Evolutionary conservation across 2,329 filamentous ascomycete species (phyloP), one percentile per base, ranked within the genome.

Genomic region (Scedosporium apiospermum): DNA sequence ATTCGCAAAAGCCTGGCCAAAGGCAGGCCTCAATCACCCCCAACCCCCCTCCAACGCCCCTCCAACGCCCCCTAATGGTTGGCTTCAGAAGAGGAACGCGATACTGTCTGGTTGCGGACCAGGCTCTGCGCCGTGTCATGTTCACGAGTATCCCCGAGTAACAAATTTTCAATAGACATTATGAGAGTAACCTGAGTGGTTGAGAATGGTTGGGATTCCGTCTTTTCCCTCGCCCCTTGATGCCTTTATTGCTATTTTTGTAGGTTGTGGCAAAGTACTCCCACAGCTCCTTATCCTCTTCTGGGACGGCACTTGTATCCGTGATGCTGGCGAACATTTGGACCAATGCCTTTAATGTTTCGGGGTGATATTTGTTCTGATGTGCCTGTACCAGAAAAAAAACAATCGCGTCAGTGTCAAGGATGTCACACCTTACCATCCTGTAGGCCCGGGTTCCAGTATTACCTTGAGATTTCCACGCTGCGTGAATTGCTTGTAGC

Each of bases 201-300:
- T 38, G 34, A 14, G 34, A 12, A 38, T 38, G 34, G 34, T 4
- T 38, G 1, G 34, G 3, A 38, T 38, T 9, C 34, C 34, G 9
- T 4, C 34, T 38, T 38, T 93, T 95, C 53, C 95, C 95, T 55
- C 95, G 87, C 10, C 95, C 95, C 76, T 97, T 98, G 79, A 98
- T 97, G 1, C 95, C 95, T 75, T 96, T 96, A 82, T 98, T 98
- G 76, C 89, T 93, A 76, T 98, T 96, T 79, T 96, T 96, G 82
- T 96, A 97, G n/a, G 96, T 80, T 0, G 82, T 82, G 3, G 87
- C 83, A 71, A 98, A 95, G 76, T 96, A 96, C 67, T 89, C 84
- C 79, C 89, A 91, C 59, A 97, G 79, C 64, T 91, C 88, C 65
- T 84, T 87, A 69, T 97, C 91, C 4, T 76, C 74, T 46, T 87